Base-by-base conservation (phyloP, 2,329 filamentous ascomycete species). In the Cytospora mali region DNA sequence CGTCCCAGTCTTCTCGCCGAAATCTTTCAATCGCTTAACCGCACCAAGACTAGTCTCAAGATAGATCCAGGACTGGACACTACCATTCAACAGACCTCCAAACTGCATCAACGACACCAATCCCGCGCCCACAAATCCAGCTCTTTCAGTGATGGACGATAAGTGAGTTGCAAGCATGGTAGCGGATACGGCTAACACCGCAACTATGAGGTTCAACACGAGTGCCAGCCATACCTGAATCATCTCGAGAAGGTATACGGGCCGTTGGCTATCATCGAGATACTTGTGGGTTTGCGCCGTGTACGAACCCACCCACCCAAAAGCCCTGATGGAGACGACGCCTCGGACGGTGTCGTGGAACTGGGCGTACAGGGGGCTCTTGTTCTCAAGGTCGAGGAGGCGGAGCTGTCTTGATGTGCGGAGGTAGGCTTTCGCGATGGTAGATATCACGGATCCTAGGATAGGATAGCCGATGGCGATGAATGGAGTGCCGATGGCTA, bases 341-440 rank as follows among this genome's bases (percentile, higher is more conserved):
- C 82, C 82, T 33, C 77, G 75, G 2, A 81, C 70, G 4, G 77
- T 78, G 66, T 84, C 81, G 5, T 77, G 73, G 63, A 84, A 84
- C 61, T 83, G 71, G 6, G 72, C 71, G 39, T 39, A 53, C 1
- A 54, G 39, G 6, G 62, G 62, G 21, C 57, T 55, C 52, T 55
- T 62, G 48, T 53, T 55, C 67, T 82, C 79, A 16, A 82, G 71
- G 42, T 81, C 80, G 35, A 81, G 68, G 39, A 78, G 74, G 61
- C 80, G 77, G 13, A 82, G 68, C 64, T 82, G 80, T 7, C 79
- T 76, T 2, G 78, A 80, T 1, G 80, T 81, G 5, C 76, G 74
- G 14, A 82, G 71, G 64, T 81, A 82, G 61, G 77, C 71, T 46
- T 75, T 77, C 60, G 80, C 76, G 23, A 81, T 71, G 3, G 72